Base-by-base conservation (phyloP, 257 asterid species). In the Ajuga chamaepitys region DNA sequence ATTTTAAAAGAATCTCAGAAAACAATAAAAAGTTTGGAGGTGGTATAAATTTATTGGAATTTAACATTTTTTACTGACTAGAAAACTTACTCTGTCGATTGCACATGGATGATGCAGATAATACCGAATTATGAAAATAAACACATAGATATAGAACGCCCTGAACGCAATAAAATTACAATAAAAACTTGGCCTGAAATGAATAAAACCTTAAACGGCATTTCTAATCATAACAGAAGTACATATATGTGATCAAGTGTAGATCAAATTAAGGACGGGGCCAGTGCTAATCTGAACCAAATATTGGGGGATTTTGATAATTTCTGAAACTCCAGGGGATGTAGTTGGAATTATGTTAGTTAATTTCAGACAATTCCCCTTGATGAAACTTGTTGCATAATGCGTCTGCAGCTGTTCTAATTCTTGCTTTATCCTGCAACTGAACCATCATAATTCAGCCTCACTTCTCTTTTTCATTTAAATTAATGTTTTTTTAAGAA, bases 371-470 rank as follows among this genome's bases (percentile, higher is more conserved):
- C 69, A 86, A 79, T 56, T 80, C 62, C 58, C 81, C 80, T 0
- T 62, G 73, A 17, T 55, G 66, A 54, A 90, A 82, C 73, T 70
- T 87, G 63, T 67, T 55, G 81, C 83, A 63, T 17, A 87, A 24
- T 62, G 87, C 84, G 70, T 77, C 85, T 24, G 77, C 72, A 21
- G 95, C 95, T 5, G 81, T 88, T 62, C 53, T 67, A 57, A 87
- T 51, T 77, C 92, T 81, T 68, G 73, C 70, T 70, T 54, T 50
- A 65, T 87, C 95, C 97, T 90, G 75, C 83, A 75, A 45, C 9
- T 6, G 56, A 74, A 26, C 57, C 13, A 30, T 30, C 37, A 30
- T 8, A 30, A 30, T n/a, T 1, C n/a, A n/a, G n/a, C n/a, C n/a
- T n/a, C n/a, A n/a, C n/a, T n/a, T n/a, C n/a, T n/a, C n/a, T n/a